Percentiles rank a stretch among this genome's conserved stretches.
phyloP scores from a whole-genome alignment of 192 early-diverging fungal genomes.

The Lobosporangium transversale region DNA sequence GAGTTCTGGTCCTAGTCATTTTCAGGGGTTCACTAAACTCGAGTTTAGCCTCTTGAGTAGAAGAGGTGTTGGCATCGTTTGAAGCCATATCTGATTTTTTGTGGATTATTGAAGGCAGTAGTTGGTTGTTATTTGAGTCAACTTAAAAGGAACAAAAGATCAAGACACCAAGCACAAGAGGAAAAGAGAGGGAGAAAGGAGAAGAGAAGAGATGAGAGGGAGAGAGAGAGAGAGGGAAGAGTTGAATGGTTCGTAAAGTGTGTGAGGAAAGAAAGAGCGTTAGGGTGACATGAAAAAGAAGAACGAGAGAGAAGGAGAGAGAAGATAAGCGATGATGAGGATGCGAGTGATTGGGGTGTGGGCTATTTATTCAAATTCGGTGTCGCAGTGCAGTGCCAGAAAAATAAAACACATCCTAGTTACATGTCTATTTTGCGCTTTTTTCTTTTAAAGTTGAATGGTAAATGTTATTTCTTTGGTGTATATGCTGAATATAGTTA shows the following conservation, averaged over 20 bases:
- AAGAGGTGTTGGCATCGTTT: neutral
- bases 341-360: neutral
- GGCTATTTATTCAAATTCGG: too few species aligned
- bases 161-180: too few species aligned
- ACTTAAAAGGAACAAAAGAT: too few species aligned
- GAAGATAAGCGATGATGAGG: neutral
- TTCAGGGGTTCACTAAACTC: slow-evolving; percentile 46
- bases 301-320: neutral
- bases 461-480: too few species aligned
- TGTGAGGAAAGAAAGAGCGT: neutral
- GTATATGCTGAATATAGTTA: too few species aligned
- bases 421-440: too few species aligned
- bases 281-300: neutral
- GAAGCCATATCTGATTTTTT: too few species aligned
- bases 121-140: too few species aligned
- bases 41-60: slow-evolving; percentile 13
- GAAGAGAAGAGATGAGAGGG: neutral
- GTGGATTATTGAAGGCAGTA: too few species aligned
- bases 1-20: slow-evolving; percentile 35
- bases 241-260: neutral
- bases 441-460: too few species aligned
- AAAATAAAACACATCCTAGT: too few species aligned
- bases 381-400: too few species aligned
- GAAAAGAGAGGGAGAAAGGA: neutral
- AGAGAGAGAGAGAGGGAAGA: neutral